Conservation (phyloP, 139 green algal genomes). For the Coccomyxa sp. region DNA sequence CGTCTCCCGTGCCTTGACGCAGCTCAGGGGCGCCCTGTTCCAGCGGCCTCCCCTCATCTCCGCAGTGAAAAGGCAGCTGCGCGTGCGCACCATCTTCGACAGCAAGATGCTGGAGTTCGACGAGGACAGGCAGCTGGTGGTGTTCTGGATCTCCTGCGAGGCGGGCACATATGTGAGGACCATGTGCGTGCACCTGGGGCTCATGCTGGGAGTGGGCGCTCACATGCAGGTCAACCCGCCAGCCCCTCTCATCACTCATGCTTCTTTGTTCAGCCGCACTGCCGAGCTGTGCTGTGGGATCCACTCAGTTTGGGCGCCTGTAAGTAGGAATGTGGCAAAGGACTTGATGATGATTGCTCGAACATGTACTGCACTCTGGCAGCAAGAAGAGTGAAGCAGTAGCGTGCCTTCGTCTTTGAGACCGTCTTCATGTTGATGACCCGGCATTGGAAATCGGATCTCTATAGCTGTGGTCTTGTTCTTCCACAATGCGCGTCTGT, state of each 20-base stretch:
- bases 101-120: constrained; percentile 94
- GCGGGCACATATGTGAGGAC: constrained; percentile 97
- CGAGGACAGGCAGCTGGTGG: constrained; percentile 84
- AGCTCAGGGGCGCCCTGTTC: constrained; percentile 64
- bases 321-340: neutral
- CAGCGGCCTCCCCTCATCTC: constrained; percentile 97
- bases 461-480: too few relatives aligned
- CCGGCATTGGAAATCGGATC: too few relatives aligned
- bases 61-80: constrained; percentile 97
- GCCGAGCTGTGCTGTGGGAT: neutral
- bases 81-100: constrained; percentile 96
- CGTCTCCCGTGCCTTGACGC: constrained; percentile 37
- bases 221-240: constrained; percentile 84
- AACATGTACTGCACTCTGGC: too few relatives aligned
- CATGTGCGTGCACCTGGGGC: constrained; percentile 95
- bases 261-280: neutral
- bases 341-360: too few relatives aligned
- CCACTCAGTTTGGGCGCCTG: too few relatives aligned
- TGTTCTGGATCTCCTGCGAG: constrained; percentile 97
- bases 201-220: constrained; percentile 92
- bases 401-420: too few relatives aligned
- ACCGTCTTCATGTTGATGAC: too few relatives aligned
- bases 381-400: too few relatives aligned
- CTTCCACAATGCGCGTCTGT: too few relatives aligned
- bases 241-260: neutral